Percentiles rank a stretch among this genome's conserved stretches.
phyloP scores from a whole-genome alignment of 306 rosid species.

The Hippophae rhamnoides region DNA sequence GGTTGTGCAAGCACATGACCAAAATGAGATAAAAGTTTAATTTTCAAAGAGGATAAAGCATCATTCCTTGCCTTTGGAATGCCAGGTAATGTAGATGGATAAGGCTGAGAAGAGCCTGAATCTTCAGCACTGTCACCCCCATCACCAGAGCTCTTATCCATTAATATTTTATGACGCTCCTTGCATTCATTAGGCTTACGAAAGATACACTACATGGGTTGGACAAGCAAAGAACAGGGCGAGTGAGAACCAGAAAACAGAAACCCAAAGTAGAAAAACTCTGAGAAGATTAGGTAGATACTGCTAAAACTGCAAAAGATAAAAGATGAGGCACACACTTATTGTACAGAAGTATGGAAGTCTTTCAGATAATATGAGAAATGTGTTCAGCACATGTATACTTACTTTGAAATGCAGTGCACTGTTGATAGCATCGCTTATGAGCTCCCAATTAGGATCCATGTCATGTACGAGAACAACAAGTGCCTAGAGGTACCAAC shows the following conservation, averaged over 20 bases:
- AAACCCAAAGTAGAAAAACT: not conserved
- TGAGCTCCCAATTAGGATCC: constrained; percentile 99
- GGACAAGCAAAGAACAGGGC: constrained; percentile 14
- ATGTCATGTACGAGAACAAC: constrained; percentile 97
- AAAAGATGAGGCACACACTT: no score
- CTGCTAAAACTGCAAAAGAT: no score
- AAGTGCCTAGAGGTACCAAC: constrained; percentile 47
- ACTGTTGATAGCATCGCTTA: constrained; percentile 86
- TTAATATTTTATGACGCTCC: constrained; percentile 85
- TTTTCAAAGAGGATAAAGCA: constrained; percentile 3
- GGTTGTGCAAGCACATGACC: constrained; percentile 4
- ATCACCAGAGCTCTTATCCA: constrained; percentile 87
- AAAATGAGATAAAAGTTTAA: constrained; percentile 1
- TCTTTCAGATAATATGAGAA: no score
- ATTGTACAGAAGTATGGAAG: no score
- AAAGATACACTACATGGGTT: constrained; percentile 60
- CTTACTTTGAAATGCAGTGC: constrained; percentile 82
- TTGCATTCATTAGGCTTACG: constrained; percentile 95
- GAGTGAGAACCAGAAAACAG: constrained; percentile 1
- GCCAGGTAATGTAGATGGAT: constrained; percentile 94
- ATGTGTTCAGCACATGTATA: not conserved
- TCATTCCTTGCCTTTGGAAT: constrained; percentile 80
- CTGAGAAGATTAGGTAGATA: no score
- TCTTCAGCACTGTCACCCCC: constrained; percentile 99
- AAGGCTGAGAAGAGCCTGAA: constrained; percentile 97